A percentile compares a stretch with the other conserved stretches of the same genome.
Conservation (phyloP, 495 filamentous ascomycete species). For the Penicillium lagena region DNA sequence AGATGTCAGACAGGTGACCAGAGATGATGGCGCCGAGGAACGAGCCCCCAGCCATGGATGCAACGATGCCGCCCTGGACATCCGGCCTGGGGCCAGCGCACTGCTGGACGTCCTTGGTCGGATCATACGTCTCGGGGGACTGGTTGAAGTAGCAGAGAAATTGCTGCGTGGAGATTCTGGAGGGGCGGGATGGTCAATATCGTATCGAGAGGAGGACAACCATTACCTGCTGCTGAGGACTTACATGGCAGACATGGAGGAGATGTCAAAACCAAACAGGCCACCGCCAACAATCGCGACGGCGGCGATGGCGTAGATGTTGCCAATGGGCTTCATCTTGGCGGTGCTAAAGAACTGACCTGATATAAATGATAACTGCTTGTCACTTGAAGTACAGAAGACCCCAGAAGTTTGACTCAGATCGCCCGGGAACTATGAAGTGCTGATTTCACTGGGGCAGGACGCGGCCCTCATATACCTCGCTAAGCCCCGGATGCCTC, state of each 20-base stretch:
- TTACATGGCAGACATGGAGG: constrained; percentile 62
- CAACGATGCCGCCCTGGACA: constrained; percentile 53
- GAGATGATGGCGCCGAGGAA: constrained; percentile 61
- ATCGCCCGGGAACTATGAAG: no score
- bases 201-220: background rate
- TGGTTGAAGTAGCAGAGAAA: constrained; percentile 61
- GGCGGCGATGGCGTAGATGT: constrained; percentile 24
- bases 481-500: no score
- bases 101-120: constrained; percentile 12
- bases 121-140: constrained; percentile 3
- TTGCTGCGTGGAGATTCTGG: constrained; percentile 29
- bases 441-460: no score
- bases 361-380: no score
- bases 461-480: no score
- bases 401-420: no score
- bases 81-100: constrained; percentile 44
- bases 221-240: constrained; percentile 7
- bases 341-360: no score
- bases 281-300: constrained; percentile 46
- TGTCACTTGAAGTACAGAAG: no score
- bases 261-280: constrained; percentile 71
- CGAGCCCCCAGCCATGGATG: constrained; percentile 67
- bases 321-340: constrained; percentile 5
- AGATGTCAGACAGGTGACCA: constrained; percentile 55
- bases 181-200: constrained; percentile 6